Percentiles rank a stretch among this genome's conserved stretches.
Evolutionary conservation across 2,329 filamentous ascomycete species (phyloP).

Genomic region (Ascomycota sp.): DNA sequence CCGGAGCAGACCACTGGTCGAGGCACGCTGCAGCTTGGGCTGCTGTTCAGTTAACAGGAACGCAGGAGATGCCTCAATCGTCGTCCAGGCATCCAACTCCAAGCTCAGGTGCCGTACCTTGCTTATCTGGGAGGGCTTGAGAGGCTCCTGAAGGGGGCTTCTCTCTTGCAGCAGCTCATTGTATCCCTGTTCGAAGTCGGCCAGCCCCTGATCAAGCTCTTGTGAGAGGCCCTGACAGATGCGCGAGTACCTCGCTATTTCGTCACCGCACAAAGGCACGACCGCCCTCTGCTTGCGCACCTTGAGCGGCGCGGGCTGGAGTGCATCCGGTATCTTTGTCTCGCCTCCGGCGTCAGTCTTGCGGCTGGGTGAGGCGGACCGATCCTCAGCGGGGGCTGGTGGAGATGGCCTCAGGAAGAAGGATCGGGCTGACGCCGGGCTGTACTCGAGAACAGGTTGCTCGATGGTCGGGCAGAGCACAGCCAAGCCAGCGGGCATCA

Average conservation of each 20-base stretch:
- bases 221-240: constrained; percentile 2
- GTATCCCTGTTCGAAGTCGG: neutral
- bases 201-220: constrained; percentile 1
- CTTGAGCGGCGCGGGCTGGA: constrained; percentile 8
- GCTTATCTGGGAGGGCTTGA: neutral
- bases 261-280: neutral
- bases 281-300: constrained; percentile 4
- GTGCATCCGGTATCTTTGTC: constrained; percentile 1
- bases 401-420: neutral
- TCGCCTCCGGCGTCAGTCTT: neutral
- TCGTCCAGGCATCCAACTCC: neutral
- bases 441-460: constrained; percentile 2
- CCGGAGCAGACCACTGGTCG: neutral
- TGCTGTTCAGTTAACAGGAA: neutral
- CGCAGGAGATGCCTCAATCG: neutral
- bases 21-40: neutral
- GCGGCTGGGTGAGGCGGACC: neutral
- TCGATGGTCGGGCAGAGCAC: neutral
- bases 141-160: neutral
- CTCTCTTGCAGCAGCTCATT: neutral
- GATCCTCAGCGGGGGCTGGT: neutral
- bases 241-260: constrained; percentile 4
- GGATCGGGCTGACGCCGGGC: neutral
- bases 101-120: constrained; percentile 1
- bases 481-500: neutral